Evolutionary conservation across 2,329 filamentous ascomycete genomes (phyloP), one percentile per base, ranked within the genome.

Genomic region (Botrytis byssoidea): DNA sequence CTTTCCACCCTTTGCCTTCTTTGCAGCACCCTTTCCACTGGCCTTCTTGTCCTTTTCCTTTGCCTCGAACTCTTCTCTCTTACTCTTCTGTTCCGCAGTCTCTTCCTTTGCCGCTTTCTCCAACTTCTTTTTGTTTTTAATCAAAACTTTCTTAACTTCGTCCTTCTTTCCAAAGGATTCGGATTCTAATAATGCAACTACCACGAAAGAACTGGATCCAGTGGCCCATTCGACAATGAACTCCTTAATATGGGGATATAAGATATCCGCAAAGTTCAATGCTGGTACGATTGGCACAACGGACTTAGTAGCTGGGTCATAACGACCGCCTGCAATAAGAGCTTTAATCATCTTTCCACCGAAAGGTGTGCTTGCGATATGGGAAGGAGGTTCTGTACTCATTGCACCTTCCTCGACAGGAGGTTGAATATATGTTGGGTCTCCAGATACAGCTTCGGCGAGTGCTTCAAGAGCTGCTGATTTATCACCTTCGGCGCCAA

Each of bases 281-380:
- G 93, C 88, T 25, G 94, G 94, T 67, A 94, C 90, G 3, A 92
- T 87, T 35, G 90, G 88, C 79, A 92, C 88, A 63, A 96, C 83
- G 73, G 87, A 89, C 83, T 94, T 94, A 3, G 89, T 87, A 61
- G 87, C 87, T 75, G 89, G 89, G 83, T 98, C 94, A 81, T 93
- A 99, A 74, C 90, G 91, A 40, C 97, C 96, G 60, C 96, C 96
- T 72, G 94, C 91, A 37, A 98, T 94, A 12, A 99, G 88, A 0
- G 92, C 92, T 85, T 97, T 98, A 79, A 98, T 88, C 91, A 98
- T 92, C 74, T 94, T 91, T 25, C 93, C 94, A 59, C 90, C 92
- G 78, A 86, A 87, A 0, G 89, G 81, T 55, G 88, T 87, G 78
- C 88, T 85, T 40, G 90, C 88, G 72, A 92, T 86, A 80, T 94